Conservation (phyloP, 164 flowering plant species). For the Berberis thunbergii region DNA sequence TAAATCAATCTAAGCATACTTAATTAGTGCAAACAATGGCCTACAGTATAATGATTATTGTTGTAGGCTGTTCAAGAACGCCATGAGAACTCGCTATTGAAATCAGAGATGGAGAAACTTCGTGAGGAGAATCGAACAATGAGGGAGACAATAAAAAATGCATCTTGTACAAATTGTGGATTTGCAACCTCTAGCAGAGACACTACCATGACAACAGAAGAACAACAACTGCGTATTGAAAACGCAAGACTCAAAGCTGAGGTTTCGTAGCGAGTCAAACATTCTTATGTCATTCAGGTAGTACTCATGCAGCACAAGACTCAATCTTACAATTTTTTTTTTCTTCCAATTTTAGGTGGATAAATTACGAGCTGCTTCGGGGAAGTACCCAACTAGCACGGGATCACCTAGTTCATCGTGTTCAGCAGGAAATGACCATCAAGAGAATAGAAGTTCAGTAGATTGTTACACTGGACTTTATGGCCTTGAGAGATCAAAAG, state of each 20-base stretch:
- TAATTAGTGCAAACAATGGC: background rate
- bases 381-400: slow-evolving; percentile 38
- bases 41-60: background rate
- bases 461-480: slow-evolving; percentile 71
- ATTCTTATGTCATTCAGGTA: too few relatives aligned
- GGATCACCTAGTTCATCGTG: slow-evolving; percentile 52
- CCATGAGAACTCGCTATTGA: slow-evolving; percentile 87
- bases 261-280: slow-evolving; percentile 26
- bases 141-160: slow-evolving; percentile 65
- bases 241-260: slow-evolving; percentile 92
- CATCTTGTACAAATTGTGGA: slow-evolving; percentile 87
- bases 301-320: too few relatives aligned
- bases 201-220: slow-evolving; percentile 35
- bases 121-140: slow-evolving; percentile 64
- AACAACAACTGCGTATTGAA: slow-evolving; percentile 76
- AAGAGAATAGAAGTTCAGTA: slow-evolving; percentile 52
- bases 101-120: slow-evolving; percentile 83
- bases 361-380: slow-evolving; percentile 44
- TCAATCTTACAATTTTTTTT: background rate
- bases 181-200: slow-evolving; percentile 47
- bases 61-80: slow-evolving; percentile 94
- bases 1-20: background rate
- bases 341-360: slow-evolving; percentile 40
- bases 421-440: slow-evolving; percentile 52
- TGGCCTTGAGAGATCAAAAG: slow-evolving; percentile 69